phyloP scores from a whole-genome alignment of 2,329 filamentous ascomycete genomes.

The Beauveria brongniartii region DNA sequence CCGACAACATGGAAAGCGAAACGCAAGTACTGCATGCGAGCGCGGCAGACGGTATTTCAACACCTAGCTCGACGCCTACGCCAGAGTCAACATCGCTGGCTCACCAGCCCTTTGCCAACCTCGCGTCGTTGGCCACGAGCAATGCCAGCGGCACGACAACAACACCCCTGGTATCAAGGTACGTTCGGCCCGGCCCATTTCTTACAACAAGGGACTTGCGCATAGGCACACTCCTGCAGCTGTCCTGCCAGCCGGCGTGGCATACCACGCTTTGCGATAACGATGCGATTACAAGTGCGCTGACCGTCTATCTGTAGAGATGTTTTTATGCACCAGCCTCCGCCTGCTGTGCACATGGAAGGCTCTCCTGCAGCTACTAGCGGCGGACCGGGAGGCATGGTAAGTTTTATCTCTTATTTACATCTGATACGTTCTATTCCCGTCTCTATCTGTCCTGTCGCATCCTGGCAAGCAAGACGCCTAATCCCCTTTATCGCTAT shows the following conservation, averaged over 20 bases:
- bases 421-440: slow-evolving; percentile 9
- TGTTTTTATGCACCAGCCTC: slow-evolving; percentile 12
- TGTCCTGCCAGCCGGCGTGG: background rate
- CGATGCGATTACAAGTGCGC: slow-evolving; percentile 11
- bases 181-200: slow-evolving; percentile 17
- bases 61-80: slow-evolving; percentile 41
- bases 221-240: background rate
- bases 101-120: slow-evolving; percentile 34
- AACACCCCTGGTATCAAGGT: slow-evolving; percentile 40
- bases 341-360: slow-evolving; percentile 7
- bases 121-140: slow-evolving; percentile 34
- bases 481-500: slow-evolving; percentile 12
- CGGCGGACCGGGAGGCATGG: slow-evolving; percentile 32
- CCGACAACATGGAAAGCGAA: slow-evolving; percentile 37
- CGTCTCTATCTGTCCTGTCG: slow-evolving; percentile 8
- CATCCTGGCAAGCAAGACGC: background rate
- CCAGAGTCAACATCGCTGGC: slow-evolving; percentile 32
- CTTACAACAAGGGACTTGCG: background rate
- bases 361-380: slow-evolving; percentile 32
- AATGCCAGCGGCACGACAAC: slow-evolving; percentile 28
- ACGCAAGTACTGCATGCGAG: slow-evolving; percentile 30
- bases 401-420: slow-evolving; percentile 22
- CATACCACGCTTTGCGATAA: slow-evolving; percentile 11
- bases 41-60: slow-evolving; percentile 39
- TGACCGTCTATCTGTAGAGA: slow-evolving; percentile 6